Base-by-base conservation (phyloP, 2,329 filamentous ascomycete genomes). In the Sporothrix variecibatus region DNA sequence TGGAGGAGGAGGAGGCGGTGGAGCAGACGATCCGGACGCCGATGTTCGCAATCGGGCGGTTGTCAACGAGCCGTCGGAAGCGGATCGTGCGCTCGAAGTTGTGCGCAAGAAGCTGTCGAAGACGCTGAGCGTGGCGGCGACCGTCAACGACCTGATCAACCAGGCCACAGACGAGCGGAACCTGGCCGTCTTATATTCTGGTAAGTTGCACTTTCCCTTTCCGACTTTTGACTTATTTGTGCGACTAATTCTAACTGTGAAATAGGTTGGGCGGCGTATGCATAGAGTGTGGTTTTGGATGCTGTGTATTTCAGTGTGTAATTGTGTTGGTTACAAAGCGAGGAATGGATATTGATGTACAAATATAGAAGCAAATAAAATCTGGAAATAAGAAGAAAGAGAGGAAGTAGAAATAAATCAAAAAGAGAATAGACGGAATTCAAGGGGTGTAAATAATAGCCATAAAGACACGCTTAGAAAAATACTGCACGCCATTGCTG, bases 51-150 rank as follows among this genome's bases (percentile, higher is more conserved):
- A 84, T 49, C 56, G 60, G 12, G 70, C 49, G 78, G 81, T 84
- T 31, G 83, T 86, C 58, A 90, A 90, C 75, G 87, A 90, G 80
- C 87, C 82, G 1, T 88, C 87, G 34, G 97, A 99, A 83, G 97
- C 96, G 1, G 95, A 97, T 76, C 87, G 97, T 74, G 96, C 97
- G 1, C 86, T 99, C 73, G 94, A 94, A 74, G 93, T 98, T 28
- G 96, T 99, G 73, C 91, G 93, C 80, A 98, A 98, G 88, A 99
- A 99, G 85, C 83, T 99, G 78, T 93, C 92, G 76, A 97, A 97
- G 86, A 95, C 93, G 2, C 83, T 99, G 80, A 99, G 95, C 81
- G 95, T 97, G 23, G 93, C 93, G 73, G 97, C 96, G 2, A 98
- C 94, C 17, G 96, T 99, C 72, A 98, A 98, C 80, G 96, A 99